Conservation (phyloP, 2,329 filamentous ascomycete species). For the Cryphonectria nitschkei region DNA sequence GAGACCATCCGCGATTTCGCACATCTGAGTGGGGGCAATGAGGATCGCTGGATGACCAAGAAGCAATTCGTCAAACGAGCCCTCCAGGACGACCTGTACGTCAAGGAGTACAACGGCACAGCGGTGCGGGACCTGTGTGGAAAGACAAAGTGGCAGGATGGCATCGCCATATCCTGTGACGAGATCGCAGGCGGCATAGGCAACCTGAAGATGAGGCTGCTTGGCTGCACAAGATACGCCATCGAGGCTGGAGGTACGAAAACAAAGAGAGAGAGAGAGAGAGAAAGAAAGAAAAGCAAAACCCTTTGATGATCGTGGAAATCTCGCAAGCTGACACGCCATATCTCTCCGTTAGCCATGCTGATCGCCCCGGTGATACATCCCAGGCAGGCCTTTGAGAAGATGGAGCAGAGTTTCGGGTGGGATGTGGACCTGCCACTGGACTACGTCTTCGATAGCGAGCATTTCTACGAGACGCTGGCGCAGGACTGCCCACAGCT, state of each 20-base stretch:
- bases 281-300: neutral
- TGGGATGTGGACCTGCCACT: constrained; percentile 22
- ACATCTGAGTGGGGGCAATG: neutral
- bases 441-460: constrained; percentile 27
- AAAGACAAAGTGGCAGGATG: constrained; percentile 25
- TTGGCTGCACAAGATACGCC: constrained; percentile 22
- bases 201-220: constrained; percentile 26
- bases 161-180: constrained; percentile 22
- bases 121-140: constrained; percentile 22
- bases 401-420: constrained; percentile 25
- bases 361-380: constrained; percentile 23
- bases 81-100: constrained; percentile 24
- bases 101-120: constrained; percentile 16
- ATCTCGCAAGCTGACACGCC: neutral
- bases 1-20: constrained; percentile 7
- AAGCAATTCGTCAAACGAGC: constrained; percentile 21
- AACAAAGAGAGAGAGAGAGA: neutral
- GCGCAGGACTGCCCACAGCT: constrained; percentile 28
- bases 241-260: constrained; percentile 25
- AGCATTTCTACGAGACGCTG: constrained; percentile 24
- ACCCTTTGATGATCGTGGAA: neutral
- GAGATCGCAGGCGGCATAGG: constrained; percentile 27
- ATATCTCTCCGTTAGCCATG: constrained; percentile 3
- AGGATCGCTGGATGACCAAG: constrained; percentile 13
- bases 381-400: constrained; percentile 19